Evolutionary conservation across 2,329 filamentous ascomycete genomes (phyloP), one percentile per base, ranked within the genome.

Genomic region (Rhytidhysteron rufulum): DNA sequence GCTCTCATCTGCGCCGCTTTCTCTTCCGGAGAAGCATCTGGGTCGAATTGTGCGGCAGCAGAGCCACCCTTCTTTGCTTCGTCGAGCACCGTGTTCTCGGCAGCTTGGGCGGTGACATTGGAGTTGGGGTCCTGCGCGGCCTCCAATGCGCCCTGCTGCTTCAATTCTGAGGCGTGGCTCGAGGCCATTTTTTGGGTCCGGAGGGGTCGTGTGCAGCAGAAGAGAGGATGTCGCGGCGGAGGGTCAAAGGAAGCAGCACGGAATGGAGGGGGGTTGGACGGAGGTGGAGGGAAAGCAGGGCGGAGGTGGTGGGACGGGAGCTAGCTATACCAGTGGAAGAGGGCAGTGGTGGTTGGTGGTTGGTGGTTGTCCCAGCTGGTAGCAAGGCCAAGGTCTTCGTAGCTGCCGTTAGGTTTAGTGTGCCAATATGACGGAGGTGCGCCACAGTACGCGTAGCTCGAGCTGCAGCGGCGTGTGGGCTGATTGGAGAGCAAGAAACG

Each of bases 31-130:
- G 77, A 83, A 31, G 89, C 90, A 71, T 95, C 71, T 1, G 93
- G 88, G 60, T 98, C 79, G 69, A 97, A 98, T 47, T 83, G 79
- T 62, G 86, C 93, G 48, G 88, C 90, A 21, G 83, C 71, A 18
- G 85, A 80, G 31, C 93, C 93, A 10, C 85, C 87, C 55, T 85
- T 84, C 57, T 77, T 80, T 51, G 87, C 88, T 64, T 95, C 83
- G 39, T 86, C 74, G 19, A 95, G 75, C 35, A 96, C 77, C 54
- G 79, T 79, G 51, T 79, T 75, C 68, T 95, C 78, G 22, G 86
- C 86, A 48, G 83, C 81, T 30, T 85, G 78, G 34, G 87, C 74
- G 1, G 80, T 79, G 49, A 89, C 77, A 32, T 67, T 70, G 60
- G 76, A 85, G 53, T 86, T 68, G 25, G 86, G 82, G 62, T 94